These are phyloP conservation scores for Boletales sp. DNA, from an alignment of 768 basidiomycete species.

Conservation along the genomic window DNA sequence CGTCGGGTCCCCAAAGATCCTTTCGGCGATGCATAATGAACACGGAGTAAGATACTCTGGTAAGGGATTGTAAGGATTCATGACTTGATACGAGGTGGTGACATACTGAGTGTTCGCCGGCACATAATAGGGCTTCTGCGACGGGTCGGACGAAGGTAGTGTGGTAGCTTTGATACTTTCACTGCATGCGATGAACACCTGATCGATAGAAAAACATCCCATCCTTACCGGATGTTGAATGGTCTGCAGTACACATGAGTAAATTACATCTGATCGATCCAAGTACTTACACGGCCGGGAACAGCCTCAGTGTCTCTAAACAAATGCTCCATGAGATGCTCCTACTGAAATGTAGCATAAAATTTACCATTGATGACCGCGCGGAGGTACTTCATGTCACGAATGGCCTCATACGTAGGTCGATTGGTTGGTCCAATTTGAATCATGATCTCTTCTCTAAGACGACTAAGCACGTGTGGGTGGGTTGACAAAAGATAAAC, in stretches of 20 bases:
- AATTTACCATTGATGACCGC: conserved; percentile 59
- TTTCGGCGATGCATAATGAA: conserved; percentile 63
- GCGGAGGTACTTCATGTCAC: conserved; percentile 59
- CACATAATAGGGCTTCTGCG: conserved; percentile 25
- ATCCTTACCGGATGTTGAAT: conserved; percentile 43
- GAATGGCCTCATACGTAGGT: conserved; percentile 53
- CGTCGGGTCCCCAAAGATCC: conserved; percentile 72
- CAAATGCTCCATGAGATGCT: neutral
- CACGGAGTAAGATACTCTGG: conserved; percentile 50
- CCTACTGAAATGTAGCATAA: neutral
- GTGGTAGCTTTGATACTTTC: conserved; percentile 46
- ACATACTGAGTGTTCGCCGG: conserved; percentile 40
- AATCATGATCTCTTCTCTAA: conserved; percentile 53
- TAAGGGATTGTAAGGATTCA: neutral
- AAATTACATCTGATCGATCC: neutral
- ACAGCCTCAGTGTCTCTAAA: conserved; percentile 52
- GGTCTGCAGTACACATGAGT: conserved; percentile 28
- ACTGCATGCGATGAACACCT: conserved; percentile 25
- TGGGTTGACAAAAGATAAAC: conserved; percentile 49
- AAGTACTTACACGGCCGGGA: conserved; percentile 42
- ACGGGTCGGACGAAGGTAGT: conserved; percentile 33
- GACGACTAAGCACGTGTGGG: conserved; percentile 41
- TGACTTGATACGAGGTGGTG: neutral
- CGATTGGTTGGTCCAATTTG: conserved; percentile 46
- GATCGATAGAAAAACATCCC: neutral